phyloP scores from a whole-genome alignment of 176 grass and related monocot species.

The Oropetium thomaeum region DNA sequence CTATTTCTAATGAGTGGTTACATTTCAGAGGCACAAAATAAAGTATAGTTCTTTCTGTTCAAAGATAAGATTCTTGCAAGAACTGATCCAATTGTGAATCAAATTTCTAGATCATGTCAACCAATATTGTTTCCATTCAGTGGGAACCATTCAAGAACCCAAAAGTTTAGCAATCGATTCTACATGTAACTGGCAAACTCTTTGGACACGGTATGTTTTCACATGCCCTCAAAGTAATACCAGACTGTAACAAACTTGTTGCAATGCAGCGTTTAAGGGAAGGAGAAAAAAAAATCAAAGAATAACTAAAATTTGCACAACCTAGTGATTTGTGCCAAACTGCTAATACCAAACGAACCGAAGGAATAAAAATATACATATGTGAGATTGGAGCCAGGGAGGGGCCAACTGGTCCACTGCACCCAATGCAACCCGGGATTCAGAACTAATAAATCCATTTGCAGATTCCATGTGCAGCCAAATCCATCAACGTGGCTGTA shows the following conservation, averaged over 20 bases:
- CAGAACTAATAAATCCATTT: constrained; percentile 18
- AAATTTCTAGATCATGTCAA: not conserved
- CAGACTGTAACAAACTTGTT: not conserved
- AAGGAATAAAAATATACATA: not conserved
- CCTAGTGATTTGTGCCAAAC: not conserved
- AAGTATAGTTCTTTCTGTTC: not conserved
- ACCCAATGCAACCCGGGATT: constrained; percentile 6
- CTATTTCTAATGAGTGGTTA: not conserved
- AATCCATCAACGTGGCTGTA: constrained; percentile 16
- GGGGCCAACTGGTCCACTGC: constrained; percentile 11
- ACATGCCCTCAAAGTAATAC: constrained; percentile 1
- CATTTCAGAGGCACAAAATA: not conserved
- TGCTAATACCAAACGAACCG: not conserved
- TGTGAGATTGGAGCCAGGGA: not conserved
- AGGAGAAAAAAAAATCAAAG: not conserved
- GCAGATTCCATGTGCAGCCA: constrained; percentile 31
- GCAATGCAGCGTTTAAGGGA: not conserved
- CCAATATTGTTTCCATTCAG: not conserved
- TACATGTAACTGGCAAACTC: not conserved
- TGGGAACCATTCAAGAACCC: not conserved
- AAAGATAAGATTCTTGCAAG: not conserved
- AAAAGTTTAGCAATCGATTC: not conserved
- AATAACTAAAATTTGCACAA: constrained; percentile 5
- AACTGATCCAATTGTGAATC: not conserved
- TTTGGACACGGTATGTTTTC: constrained; percentile 12